Percentiles rank a stretch among this genome's conserved stretches.
Evolutionary conservation across 2,329 filamentous ascomycete species (phyloP).

Genomic region (Monosporascus sp.): DNA sequence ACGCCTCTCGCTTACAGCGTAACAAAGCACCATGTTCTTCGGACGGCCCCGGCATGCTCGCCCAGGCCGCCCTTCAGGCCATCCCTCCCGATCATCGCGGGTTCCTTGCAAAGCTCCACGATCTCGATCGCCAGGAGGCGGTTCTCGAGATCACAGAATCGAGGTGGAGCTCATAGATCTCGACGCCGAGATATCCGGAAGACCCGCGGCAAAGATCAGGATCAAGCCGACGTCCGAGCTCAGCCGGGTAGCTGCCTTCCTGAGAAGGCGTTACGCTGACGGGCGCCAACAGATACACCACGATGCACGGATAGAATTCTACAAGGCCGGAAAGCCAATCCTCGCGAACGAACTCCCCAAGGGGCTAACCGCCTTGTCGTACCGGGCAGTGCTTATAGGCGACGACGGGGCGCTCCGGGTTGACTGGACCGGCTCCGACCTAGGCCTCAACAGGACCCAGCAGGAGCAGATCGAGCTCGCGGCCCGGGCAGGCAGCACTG

Average conservation of each 20-base stretch:
- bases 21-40: no score
- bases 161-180: not conserved
- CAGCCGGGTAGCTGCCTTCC: slow-evolving; percentile 2
- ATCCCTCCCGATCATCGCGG: no score
- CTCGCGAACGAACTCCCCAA: slow-evolving; percentile 11
- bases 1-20: no score
- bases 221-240: slow-evolving; percentile 1
- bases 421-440: slow-evolving; percentile 7
- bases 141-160: not conserved
- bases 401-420: slow-evolving; percentile 14
- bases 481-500: slow-evolving; percentile 21
- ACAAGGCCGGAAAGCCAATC: slow-evolving; percentile 6
- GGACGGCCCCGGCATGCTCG: no score
- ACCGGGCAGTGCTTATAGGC: slow-evolving; percentile 11
- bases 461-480: slow-evolving; percentile 6
- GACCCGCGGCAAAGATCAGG: not conserved
- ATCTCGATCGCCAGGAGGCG: not conserved
- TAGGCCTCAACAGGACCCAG: slow-evolving; percentile 7
- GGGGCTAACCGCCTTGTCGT: slow-evolving; percentile 8
- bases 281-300: slow-evolving; percentile 1
- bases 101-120: no score
- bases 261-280: slow-evolving; percentile 2
- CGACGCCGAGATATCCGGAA: not conserved
- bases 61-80: no score
- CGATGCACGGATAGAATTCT: slow-evolving; percentile 14